These are phyloP conservation scores for Onygenales sp. DNA, from an alignment of 2,329 filamentous ascomycete genomes.

Conservation along the genomic window DNA sequence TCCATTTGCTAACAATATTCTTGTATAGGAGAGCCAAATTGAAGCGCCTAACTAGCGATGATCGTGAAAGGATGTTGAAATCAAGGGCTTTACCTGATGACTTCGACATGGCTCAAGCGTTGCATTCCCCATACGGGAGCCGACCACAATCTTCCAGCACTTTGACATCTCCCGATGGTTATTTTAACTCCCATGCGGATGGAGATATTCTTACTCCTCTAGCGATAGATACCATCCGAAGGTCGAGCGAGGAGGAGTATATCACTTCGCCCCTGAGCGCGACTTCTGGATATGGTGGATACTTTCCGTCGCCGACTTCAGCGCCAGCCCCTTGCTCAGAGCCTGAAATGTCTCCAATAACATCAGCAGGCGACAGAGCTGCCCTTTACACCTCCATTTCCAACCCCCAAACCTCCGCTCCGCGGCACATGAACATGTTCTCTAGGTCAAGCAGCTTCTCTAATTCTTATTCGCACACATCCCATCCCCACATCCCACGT, in stretches of 20 bases:
- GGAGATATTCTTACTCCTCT: constrained; percentile 20
- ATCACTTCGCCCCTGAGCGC: constrained; percentile 28
- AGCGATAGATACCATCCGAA: constrained; percentile 24
- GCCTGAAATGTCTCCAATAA: constrained; percentile 19
- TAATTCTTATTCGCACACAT: constrained; percentile 2
- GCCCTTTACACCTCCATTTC: constrained; percentile 18
- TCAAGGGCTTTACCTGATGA: constrained; percentile 50
- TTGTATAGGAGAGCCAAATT: constrained; percentile 47
- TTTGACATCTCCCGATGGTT: constrained; percentile 37
- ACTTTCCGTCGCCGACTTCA: constrained; percentile 19
- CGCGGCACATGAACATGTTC: constrained; percentile 4
- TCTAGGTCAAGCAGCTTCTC: constrained; percentile 9
- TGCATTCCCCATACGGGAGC: constrained; percentile 45
- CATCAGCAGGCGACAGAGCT: constrained; percentile 18
- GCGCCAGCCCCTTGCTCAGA: constrained; percentile 15
- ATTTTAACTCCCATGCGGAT: constrained; percentile 31
- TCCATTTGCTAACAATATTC: constrained; percentile 1
- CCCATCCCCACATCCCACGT: constrained; percentile 4
- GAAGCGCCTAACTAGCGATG: constrained; percentile 51
- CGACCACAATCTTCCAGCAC: constrained; percentile 36
- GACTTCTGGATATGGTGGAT: constrained; percentile 25
- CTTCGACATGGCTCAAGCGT: constrained; percentile 50
- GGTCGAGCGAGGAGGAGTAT: constrained; percentile 29
- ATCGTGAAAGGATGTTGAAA: constrained; percentile 52
- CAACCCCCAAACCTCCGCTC: constrained; percentile 11